Base-by-base conservation (phyloP, 139 green algal genomes). In the Chlamydomonas applanata region DNA sequence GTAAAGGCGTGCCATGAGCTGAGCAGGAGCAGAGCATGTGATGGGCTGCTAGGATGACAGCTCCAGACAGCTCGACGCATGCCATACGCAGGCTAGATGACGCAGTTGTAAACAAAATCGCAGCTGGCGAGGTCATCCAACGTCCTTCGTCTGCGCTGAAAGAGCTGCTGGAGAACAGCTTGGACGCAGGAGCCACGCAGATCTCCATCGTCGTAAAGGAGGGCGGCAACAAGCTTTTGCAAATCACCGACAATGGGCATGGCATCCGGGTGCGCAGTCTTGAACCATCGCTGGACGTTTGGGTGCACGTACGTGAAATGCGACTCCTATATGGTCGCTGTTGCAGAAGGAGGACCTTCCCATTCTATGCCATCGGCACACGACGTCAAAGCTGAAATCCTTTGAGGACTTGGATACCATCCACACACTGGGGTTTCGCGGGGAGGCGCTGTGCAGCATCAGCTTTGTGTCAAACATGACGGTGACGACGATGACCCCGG, bases 101-200 rank as follows among this genome's bases (percentile, higher is more conserved):
- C 53, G 30, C 80, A 1, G 93, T 98, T 27, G 92, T 99, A 0
- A 97, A 98, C 71, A 85, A 89, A 13, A 99, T 99, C 32, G 96
- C 96, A 45, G 96, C 96, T 29, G 96, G 96, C 0, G 96, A 99
- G 79, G 89, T 97, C 0, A 87, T 97, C 49, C 89, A 96, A 81
- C 81, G 92, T 2, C 96, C 96, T 2, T 78, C 85, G 1, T 94
- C 79, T 13, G 96, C 96, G 0, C 65, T 98, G 0, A 99, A 99
- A 83, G 96, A 99, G 83, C 77, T 99, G 81, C 57, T 99, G n/a
- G 96, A 99, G 82, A 99, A 99, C 85, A 91, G 81, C 52, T 49
- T 99, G 1, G 96, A 99, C 40, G 96, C 96, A 24, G 90, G 89
- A n/a, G 73, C 92, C 9, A 93, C 88, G 1, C 77, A 90, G 32